A percentile compares a stretch with the other conserved stretches of the same genome.
These are phyloP conservation scores for Colletotrichum sp. DNA, from an alignment of 2,329 filamentous ascomycete species.

Conservation along the genomic window DNA sequence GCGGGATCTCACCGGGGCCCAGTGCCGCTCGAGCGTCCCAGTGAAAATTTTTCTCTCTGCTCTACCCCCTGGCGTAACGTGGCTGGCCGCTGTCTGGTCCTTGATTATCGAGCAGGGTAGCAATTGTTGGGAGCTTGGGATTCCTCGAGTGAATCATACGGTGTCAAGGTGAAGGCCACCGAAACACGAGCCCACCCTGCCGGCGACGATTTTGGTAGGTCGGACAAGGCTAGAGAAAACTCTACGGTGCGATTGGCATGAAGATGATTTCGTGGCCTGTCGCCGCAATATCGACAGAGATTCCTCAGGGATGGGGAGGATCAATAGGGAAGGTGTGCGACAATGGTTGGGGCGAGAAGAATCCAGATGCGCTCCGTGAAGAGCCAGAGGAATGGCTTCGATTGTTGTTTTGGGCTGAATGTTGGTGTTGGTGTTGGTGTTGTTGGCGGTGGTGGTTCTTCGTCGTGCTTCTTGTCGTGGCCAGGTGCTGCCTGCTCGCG, in stretches of 20 bases:
- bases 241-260: slow-evolving; percentile 2
- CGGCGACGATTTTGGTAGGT: not conserved
- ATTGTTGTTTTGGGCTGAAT: not conserved
- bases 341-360: not conserved
- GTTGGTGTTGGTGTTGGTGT: not conserved
- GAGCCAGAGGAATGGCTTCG: not conserved
- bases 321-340: not conserved
- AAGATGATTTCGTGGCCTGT: not conserved
- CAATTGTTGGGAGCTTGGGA: slow-evolving; percentile 14
- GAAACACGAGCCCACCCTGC: slow-evolving; percentile 2
- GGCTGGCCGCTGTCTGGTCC: slow-evolving; percentile 11
- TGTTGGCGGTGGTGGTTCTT: not conserved
- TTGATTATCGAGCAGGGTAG: slow-evolving; percentile 10
- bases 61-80: slow-evolving; percentile 8
- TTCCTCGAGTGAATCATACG: slow-evolving; percentile 14
- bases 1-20: not conserved
- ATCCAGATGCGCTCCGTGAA: not conserved
- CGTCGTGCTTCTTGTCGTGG: not conserved
- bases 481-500: slow-evolving; percentile 6
- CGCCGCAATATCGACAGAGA: not conserved
- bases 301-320: not conserved
- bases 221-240: not conserved
- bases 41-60: slow-evolving; percentile 11
- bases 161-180: slow-evolving; percentile 15
- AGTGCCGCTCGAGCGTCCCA: slow-evolving; percentile 12